Evolutionary conservation across 2,329 filamentous ascomycete genomes (phyloP), one percentile per base, ranked within the genome.

Genomic region (Hortaea werneckii): DNA sequence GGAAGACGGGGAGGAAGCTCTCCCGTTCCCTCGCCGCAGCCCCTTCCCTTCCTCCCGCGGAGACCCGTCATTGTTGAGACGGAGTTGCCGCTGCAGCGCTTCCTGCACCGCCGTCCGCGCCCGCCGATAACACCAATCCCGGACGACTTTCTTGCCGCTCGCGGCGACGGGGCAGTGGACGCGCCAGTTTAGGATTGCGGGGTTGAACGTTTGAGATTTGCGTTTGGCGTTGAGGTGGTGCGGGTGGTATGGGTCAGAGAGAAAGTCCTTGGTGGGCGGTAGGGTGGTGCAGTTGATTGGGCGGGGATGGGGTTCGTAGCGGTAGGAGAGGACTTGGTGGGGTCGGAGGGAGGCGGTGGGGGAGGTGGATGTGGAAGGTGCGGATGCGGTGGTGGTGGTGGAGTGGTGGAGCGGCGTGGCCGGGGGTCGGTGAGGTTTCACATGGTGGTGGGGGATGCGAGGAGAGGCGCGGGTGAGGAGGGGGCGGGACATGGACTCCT

Each of bases 121-220:
- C 55, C 71, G 68, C 48, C 70, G 65, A 26, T 60, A 59, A 26
- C 61, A 62, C 60, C 67, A 69, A 9, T 67, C 69, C 13, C 77
- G 65, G n/a, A 78, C 65, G 20, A 70, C 67, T 6, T 63, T 62
- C 45, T 70, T 73, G 20, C 60, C 58, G 3, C 51, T 44, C 56
- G 59, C 44, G 49, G 55, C 49, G 43, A 61, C 50, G 46, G 59
- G 51, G n/a, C 52, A 43, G 46, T 66, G 54, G 5, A 73, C 65
- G 11, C 61, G 59, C 70, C 71, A 76, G 67, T 74, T 74, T 12
- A 79, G 63, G 30, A 61, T 63, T 54, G 67, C 61, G 7, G 58
- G 53, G 44, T 63, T 51, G 47, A 61, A 60, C 10, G 46, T 41
- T 4, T 44, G 45, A 7, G 58, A 37, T 1, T 51, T 45, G 5